Percentiles rank a stretch among this genome's conserved stretches.
Conservation (phyloP, 148 eudicot species). For the Fallopia convolvulus region DNA sequence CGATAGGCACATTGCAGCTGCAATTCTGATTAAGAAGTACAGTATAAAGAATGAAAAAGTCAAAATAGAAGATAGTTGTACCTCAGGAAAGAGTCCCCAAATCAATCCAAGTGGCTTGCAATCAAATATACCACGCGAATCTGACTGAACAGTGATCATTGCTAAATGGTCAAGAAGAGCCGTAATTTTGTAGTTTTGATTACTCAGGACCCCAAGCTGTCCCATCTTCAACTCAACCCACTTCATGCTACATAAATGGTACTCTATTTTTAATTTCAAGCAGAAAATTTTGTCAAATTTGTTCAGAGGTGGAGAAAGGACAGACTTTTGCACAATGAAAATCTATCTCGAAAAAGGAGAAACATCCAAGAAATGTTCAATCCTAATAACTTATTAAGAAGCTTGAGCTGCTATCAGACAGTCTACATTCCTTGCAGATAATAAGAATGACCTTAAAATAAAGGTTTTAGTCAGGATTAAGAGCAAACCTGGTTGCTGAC, state of each 20-base stretch:
- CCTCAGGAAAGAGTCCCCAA: constrained; percentile 93
- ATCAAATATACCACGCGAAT: constrained; percentile 75
- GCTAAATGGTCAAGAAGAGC: constrained; percentile 93
- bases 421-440: not conserved
- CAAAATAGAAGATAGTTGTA: constrained; percentile 17
- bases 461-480: not conserved
- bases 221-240: constrained; percentile 97
- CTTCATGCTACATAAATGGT: constrained; percentile 63
- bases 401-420: not conserved
- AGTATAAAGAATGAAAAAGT: not conserved
- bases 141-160: constrained; percentile 93
- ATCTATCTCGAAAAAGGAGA: not conserved
- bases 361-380: not conserved
- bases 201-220: constrained; percentile 85
- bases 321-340: not conserved
- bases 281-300: not conserved
- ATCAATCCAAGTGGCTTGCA: constrained; percentile 94
- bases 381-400: not conserved
- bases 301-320: not conserved
- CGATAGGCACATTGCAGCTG: not conserved
- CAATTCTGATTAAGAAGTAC: not conserved
- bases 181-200: constrained; percentile 85
- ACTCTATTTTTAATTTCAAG: not conserved
- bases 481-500: constrained; percentile 88
- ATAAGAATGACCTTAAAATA: not conserved